Evolutionary conservation across 2,329 filamentous ascomycete genomes (phyloP).

Genomic region (Metarhizium anisopliae): DNA sequence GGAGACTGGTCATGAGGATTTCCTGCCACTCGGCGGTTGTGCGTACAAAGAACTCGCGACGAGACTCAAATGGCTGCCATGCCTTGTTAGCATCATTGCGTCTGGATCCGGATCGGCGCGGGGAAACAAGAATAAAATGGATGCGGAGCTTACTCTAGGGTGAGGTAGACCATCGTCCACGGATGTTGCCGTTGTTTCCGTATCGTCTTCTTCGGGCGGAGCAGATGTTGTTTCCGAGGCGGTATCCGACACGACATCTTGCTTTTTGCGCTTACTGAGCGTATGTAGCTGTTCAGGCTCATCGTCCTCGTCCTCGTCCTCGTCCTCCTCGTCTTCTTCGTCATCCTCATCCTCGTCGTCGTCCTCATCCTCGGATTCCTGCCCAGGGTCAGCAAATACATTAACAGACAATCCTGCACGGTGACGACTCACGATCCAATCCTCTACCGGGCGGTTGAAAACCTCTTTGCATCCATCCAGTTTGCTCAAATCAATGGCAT

Average conservation of each 20-base stretch:
- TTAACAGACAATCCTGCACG: background rate
- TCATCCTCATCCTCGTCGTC: constrained; percentile 26
- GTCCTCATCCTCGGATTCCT: constrained; percentile 52
- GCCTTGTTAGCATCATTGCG: constrained; percentile 13
- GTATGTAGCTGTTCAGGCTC: constrained; percentile 38
- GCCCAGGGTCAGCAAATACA: background rate
- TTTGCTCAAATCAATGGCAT: constrained; percentile 88
- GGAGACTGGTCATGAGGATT: constrained; percentile 65
- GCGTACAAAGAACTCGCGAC: constrained; percentile 85
- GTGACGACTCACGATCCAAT: constrained; percentile 58
- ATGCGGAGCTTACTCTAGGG: constrained; percentile 36
- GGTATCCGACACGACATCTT: constrained; percentile 31
- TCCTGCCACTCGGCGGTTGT: constrained; percentile 90
- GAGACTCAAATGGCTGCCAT: constrained; percentile 75
- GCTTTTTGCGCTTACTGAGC: constrained; percentile 49
- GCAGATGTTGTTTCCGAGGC: constrained; percentile 25
- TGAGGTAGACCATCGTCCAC: constrained; percentile 71
- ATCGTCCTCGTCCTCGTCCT: constrained; percentile 28
- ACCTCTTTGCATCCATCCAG: constrained; percentile 90
- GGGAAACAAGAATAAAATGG: background rate
- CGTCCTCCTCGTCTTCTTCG: background rate
- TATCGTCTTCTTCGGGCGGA: constrained; percentile 34
- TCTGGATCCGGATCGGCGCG: too few species aligned
- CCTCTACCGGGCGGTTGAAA: constrained; percentile 72
- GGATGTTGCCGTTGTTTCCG: constrained; percentile 38